A percentile compares a stretch with the other conserved stretches of the same genome.
phyloP scores from a whole-genome alignment of 768 basidiomycete genomes.

The Hemileccinum impolitum region DNA sequence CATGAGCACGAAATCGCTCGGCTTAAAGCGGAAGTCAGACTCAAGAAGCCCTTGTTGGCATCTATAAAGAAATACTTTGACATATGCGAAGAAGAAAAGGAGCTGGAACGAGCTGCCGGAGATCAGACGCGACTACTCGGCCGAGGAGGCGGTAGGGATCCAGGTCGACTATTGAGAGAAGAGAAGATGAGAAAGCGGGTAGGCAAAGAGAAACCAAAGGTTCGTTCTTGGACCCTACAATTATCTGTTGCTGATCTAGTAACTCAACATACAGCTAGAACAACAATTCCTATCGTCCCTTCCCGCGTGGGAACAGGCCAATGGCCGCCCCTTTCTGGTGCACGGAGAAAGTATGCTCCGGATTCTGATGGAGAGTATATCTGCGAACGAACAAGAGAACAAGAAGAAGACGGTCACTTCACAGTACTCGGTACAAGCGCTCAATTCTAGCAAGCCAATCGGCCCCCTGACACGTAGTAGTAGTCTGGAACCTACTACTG shows the following conservation, averaged over 20 bases:
- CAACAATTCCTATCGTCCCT: constrained; percentile 76
- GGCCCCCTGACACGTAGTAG: constrained; percentile 25
- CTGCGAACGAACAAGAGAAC: constrained; percentile 79
- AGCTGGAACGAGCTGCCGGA: constrained; percentile 73
- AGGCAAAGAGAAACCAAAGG: constrained; percentile 87
- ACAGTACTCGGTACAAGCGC: constrained; percentile 31
- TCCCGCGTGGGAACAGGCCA: constrained; percentile 82
- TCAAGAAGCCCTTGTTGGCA: constrained; percentile 72
- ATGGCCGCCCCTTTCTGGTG: constrained; percentile 75
- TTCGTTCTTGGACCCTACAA: constrained; percentile 29
- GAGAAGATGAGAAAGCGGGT: constrained; percentile 98
- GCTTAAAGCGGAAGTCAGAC: constrained; percentile 77
- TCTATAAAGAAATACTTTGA: constrained; percentile 86
- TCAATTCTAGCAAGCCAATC: constrained; percentile 18
- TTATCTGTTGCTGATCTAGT: background rate
- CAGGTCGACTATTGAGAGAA: constrained; percentile 83
- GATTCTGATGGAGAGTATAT: constrained; percentile 68
- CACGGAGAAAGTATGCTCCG: constrained; percentile 80
- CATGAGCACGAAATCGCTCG: constrained; percentile 84
- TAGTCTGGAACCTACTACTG: constrained; percentile 21
- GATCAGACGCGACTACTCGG: constrained; percentile 83
- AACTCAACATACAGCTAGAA: constrained; percentile 70
- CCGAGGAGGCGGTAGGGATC: constrained; percentile 70
- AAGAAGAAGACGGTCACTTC: constrained; percentile 46
- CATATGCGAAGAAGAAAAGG: constrained; percentile 86